A percentile compares a stretch with the other conserved stretches of the same genome.
These are phyloP conservation scores for Borealophlyctis nickersoniae DNA, from an alignment of 192 early-diverging fungal genomes.

Conservation along the genomic window DNA sequence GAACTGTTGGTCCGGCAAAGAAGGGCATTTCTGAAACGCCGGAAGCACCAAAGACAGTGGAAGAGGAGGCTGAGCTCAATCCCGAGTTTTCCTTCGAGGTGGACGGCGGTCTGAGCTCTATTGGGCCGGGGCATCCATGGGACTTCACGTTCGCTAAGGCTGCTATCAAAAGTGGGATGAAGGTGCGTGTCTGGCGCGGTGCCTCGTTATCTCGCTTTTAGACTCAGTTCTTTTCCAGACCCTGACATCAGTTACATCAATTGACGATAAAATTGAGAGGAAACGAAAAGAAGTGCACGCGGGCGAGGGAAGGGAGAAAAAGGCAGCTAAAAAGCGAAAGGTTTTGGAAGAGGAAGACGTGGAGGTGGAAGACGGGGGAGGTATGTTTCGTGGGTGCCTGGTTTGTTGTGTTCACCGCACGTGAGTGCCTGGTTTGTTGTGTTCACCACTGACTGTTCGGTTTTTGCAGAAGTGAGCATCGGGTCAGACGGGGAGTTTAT, in stretches of 20 bases:
- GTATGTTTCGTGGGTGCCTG: slow-evolving; percentile 19
- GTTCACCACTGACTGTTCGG: too few relatives aligned
- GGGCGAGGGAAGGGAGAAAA: too few relatives aligned
- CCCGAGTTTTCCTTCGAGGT: slow-evolving; percentile 75
- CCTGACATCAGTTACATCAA: slow-evolving; percentile 12
- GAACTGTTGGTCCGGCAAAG: background rate
- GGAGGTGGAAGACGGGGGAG: slow-evolving; percentile 14
- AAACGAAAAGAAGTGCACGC: slow-evolving; percentile 19
- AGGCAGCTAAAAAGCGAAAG: slow-evolving; percentile 9
- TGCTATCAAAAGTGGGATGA: slow-evolving; percentile 58
- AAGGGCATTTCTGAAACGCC: background rate
- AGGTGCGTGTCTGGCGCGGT: background rate
- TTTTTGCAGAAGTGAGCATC: too few relatives aligned
- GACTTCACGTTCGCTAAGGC: slow-evolving; percentile 79
- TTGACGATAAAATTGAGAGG: slow-evolving; percentile 32
- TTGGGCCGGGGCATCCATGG: slow-evolving; percentile 63
- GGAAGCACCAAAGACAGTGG: slow-evolving; percentile 7
- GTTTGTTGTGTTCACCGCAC: too few relatives aligned
- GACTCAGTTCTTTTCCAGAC: too few relatives aligned
- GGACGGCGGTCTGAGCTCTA: slow-evolving; percentile 59
- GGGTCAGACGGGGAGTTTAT: slow-evolving; percentile 17
- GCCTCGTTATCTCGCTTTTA: background rate
- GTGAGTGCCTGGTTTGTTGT: too few relatives aligned
- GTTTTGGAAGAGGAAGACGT: background rate
- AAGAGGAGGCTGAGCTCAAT: slow-evolving; percentile 56